These are phyloP conservation scores for Leccinum variabile DNA, from an alignment of 1,284 basidiomycete species.

Conservation along the genomic window DNA sequence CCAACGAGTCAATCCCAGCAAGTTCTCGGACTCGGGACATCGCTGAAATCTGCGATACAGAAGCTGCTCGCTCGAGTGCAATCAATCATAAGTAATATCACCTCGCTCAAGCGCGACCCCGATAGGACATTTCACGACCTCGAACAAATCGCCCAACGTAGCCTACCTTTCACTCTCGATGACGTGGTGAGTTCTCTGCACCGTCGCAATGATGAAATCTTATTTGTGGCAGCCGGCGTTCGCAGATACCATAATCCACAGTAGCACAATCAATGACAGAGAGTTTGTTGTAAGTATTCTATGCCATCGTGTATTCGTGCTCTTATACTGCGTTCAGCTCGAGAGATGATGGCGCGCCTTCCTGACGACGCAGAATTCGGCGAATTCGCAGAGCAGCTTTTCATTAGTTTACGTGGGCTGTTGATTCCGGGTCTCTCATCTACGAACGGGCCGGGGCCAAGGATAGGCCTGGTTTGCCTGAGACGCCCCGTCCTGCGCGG, in stretches of 20 bases:
- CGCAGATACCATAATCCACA: slow-evolving; percentile 48
- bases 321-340: slow-evolving; percentile 40
- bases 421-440: background rate
- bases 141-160: slow-evolving; percentile 25
- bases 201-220: background rate
- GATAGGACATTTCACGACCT: slow-evolving; percentile 17
- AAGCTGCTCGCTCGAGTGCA: slow-evolving; percentile 17
- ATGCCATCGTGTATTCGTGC: background rate
- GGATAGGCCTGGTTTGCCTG: too few relatives aligned
- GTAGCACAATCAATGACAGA: slow-evolving; percentile 56
- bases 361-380: slow-evolving; percentile 38
- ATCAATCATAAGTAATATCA: background rate
- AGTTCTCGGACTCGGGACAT: background rate
- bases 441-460: too few relatives aligned
- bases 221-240: slow-evolving; percentile 46
- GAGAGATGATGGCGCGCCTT: slow-evolving; percentile 60
- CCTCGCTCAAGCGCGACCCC: background rate
- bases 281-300: slow-evolving; percentile 46
- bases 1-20: background rate
- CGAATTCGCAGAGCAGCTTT: slow-evolving; percentile 42
- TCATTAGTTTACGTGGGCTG: slow-evolving; percentile 52
- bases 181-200: slow-evolving; percentile 25
- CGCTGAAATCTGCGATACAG: slow-evolving; percentile 15
- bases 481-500: too few relatives aligned
- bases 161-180: slow-evolving; percentile 18